These are phyloP conservation scores for Isoetes taiwanensis DNA, from an alignment of 75 land plant genomes.

Conservation along the genomic window DNA sequence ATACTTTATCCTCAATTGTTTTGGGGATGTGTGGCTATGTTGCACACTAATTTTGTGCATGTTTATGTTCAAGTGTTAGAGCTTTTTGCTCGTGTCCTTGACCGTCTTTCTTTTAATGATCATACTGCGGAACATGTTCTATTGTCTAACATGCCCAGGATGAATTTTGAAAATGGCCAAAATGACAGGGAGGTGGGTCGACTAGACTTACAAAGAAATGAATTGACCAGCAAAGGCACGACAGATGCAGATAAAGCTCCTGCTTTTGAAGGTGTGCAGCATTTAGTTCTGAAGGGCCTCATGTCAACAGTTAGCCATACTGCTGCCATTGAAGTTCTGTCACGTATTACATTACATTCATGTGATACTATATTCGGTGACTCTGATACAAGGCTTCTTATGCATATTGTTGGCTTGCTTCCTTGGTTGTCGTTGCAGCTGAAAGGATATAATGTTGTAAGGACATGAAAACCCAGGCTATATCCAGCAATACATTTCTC, in stretches of 20 bases:
- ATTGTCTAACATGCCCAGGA: constrained; percentile 83
- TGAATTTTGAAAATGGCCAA: constrained; percentile 50
- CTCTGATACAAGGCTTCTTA: constrained; percentile 73
- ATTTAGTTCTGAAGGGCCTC: constrained; percentile 92
- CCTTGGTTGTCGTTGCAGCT: constrained; percentile 96
- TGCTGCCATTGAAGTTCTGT: constrained; percentile 86
- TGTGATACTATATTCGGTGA: constrained; percentile 93
- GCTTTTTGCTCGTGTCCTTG: constrained; percentile 92
- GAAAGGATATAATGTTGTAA: too few species aligned
- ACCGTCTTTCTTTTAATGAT: constrained; percentile 76
- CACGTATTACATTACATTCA: constrained; percentile 73
- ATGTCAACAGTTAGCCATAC: constrained; percentile 94
- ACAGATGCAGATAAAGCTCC: constrained; percentile 47
- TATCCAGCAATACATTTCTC: too few species aligned
- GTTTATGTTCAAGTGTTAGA: constrained; percentile 96
- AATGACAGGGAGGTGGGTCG: constrained; percentile 39
- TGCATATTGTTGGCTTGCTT: constrained; percentile 89
- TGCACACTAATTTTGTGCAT: constrained; percentile 98
- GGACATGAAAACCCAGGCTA: too few species aligned
- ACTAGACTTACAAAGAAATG: constrained; percentile 43
- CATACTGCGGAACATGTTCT: constrained; percentile 89
- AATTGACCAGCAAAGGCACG: constrained; percentile 5
- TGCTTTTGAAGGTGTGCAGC: constrained; percentile 95
- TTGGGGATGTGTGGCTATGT: constrained; percentile 99
- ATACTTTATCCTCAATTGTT: too few species aligned